These are phyloP conservation scores for Alternaria sp. DNA, from an alignment of 2,329 filamentous ascomycete species.

Conservation along the genomic window DNA sequence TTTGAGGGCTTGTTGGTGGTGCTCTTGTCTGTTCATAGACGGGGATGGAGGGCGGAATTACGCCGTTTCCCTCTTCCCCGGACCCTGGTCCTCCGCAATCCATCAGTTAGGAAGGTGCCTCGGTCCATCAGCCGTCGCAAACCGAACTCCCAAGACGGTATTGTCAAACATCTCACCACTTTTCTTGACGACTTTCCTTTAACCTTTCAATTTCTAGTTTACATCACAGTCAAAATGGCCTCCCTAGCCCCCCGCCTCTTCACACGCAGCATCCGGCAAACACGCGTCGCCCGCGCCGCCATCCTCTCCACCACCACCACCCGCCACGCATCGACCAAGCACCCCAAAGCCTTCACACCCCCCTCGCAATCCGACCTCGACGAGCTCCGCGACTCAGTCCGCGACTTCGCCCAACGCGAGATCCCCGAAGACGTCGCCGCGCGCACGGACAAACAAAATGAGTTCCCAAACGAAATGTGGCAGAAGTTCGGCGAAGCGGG, in stretches of 20 bases:
- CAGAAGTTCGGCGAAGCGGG: slow-evolving; percentile 88
- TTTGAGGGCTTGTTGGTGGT: slow-evolving; percentile 13
- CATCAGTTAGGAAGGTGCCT: slow-evolving; percentile 20
- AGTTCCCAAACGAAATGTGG: slow-evolving; percentile 93
- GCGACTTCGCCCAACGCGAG: slow-evolving; percentile 87
- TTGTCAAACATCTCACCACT: slow-evolving; percentile 10
- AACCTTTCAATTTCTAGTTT: not conserved
- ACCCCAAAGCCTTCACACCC: slow-evolving; percentile 69
- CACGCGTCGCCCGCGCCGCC: slow-evolving; percentile 21
- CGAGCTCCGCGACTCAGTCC: slow-evolving; percentile 82
- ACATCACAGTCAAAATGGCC: slow-evolving; percentile 36
- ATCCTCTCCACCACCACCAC: slow-evolving; percentile 20
- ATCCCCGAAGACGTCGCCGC: slow-evolving; percentile 84
- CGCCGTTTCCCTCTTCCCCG: slow-evolving; percentile 25
- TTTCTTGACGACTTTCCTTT: not conserved
- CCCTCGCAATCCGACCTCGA: slow-evolving; percentile 76
- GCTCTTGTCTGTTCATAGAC: not conserved
- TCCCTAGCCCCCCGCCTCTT: slow-evolving; percentile 43
- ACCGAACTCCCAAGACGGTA: slow-evolving; percentile 15
- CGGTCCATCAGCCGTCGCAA: slow-evolving; percentile 33
- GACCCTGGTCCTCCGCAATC: slow-evolving; percentile 21
- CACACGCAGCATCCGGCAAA: slow-evolving; percentile 48
- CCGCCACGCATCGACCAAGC: slow-evolving; percentile 69
- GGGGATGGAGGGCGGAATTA: slow-evolving; percentile 13
- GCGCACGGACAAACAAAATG: slow-evolving; percentile 82